Conservation (phyloP, 176 grass and related monocot species). For the Triticum timopheevii region DNA sequence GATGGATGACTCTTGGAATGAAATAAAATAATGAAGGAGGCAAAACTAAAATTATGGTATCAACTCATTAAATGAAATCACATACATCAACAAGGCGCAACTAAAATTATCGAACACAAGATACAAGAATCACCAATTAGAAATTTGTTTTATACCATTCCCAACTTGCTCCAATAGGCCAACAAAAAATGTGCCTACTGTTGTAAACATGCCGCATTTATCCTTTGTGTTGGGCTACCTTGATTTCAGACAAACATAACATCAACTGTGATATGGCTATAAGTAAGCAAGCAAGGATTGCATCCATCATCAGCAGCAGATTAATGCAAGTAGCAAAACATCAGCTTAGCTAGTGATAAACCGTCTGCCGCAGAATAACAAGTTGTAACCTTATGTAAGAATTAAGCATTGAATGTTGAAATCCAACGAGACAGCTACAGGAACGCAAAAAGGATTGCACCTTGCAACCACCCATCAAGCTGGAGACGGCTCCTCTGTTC, state of each 20-base stretch:
- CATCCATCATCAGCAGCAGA: slow-evolving; percentile 19
- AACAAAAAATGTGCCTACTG: background rate
- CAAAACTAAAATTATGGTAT: background rate
- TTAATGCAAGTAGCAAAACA: slow-evolving; percentile 33
- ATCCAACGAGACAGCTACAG: slow-evolving; percentile 24
- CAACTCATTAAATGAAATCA: background rate
- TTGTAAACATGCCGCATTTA: background rate
- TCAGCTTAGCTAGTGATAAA: slow-evolving; percentile 13
- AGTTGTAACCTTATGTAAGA: slow-evolving; percentile 31
- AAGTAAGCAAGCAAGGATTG: background rate
- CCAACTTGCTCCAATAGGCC: background rate
- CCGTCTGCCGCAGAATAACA: slow-evolving; percentile 23
- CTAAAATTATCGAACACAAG: background rate
- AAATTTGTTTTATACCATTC: background rate
- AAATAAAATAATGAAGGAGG: background rate
- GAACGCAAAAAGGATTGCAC: slow-evolving; percentile 32
- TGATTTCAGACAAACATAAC: slow-evolving; percentile 8
- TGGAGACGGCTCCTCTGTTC: slow-evolving; percentile 40
- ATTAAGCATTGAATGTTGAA: slow-evolving; percentile 13
- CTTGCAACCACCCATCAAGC: slow-evolving; percentile 47
- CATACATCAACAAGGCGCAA: background rate
- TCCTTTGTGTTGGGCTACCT: background rate
- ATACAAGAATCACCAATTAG: background rate
- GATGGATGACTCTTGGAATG: background rate
- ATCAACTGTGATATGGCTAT: background rate